Evolutionary conservation across 2,329 filamentous ascomycete genomes (phyloP).

Genomic region (Chaetothyriales sp.): DNA sequence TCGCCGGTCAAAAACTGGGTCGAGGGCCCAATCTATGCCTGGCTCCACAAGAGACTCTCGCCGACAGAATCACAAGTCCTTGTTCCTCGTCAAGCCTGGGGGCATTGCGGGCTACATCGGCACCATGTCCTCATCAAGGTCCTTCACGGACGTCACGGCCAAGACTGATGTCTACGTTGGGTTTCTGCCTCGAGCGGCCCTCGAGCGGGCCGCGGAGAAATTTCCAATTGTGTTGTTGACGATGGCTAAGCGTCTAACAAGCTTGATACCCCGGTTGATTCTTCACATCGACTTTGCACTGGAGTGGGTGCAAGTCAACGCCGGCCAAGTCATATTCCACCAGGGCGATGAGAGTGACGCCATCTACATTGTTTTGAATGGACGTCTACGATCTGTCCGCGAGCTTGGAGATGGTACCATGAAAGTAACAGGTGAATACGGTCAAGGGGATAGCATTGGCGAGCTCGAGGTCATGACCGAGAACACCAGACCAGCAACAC

Average conservation of each 20-base stretch:
- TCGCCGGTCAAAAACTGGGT: conserved; percentile 32
- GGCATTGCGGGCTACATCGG: conserved; percentile 89
- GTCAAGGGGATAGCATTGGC: conserved; percentile 93
- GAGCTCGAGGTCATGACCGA: conserved; percentile 96
- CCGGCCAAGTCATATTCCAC: conserved; percentile 87
- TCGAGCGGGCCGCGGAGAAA: conserved; percentile 84
- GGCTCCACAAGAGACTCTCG: conserved; percentile 24
- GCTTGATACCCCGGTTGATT: conserved; percentile 73
- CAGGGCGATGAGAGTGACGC: conserved; percentile 93
- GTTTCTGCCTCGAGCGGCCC: conserved; percentile 69
- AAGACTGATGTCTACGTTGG: conserved; percentile 98
- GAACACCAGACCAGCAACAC: conserved; percentile 71
- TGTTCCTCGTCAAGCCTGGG: conserved; percentile 88
- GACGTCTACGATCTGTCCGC: conserved; percentile 69
- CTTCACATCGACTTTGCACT: conserved; percentile 95
- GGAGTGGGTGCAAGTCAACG: conserved; percentile 95
- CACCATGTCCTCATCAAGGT: conserved; percentile 85
- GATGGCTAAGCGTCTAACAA: conserved; percentile 89
- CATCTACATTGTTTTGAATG: conserved; percentile 95
- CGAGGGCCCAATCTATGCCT: conserved; percentile 21
- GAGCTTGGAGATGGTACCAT: conserved; percentile 71
- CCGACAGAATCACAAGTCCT: conserved; percentile 47
- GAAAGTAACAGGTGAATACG: conserved; percentile 79
- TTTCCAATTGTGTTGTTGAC: conserved; percentile 88
- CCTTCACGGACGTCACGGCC: conserved; percentile 89